These are phyloP conservation scores for Austroboletus niveus DNA, from an alignment of 1,284 basidiomycete genomes.

Conservation along the genomic window DNA sequence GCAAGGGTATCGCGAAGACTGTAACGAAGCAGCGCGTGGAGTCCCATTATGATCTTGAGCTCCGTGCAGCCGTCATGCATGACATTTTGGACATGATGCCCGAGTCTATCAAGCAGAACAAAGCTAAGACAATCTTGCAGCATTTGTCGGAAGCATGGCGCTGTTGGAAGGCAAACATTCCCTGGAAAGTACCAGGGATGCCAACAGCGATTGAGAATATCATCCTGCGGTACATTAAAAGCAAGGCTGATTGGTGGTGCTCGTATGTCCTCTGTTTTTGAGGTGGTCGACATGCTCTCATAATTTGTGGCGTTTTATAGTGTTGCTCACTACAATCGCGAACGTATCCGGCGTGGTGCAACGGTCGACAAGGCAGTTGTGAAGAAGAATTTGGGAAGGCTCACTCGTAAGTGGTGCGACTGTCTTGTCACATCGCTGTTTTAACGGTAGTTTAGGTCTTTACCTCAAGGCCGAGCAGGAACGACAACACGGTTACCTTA, in stretches of 20 bases:
- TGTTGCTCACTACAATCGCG: constrained; percentile 92
- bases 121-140: constrained; percentile 97
- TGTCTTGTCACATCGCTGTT: background rate
- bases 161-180: constrained; percentile 99
- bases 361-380: constrained; percentile 99
- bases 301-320: constrained; percentile 29
- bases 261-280: constrained; percentile 58
- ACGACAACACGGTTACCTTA: constrained; percentile 93
- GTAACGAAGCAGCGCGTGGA: constrained; percentile 99
- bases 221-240: constrained; percentile 98
- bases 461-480: constrained; percentile 99
- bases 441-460: constrained; percentile 49
- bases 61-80: constrained; percentile 99
- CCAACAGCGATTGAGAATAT: constrained; percentile 99
- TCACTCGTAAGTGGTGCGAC: constrained; percentile 61
- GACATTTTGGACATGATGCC: constrained; percentile 99
- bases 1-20: constrained; percentile 92
- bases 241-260: constrained; percentile 99
- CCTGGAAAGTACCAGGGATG: constrained; percentile 97
- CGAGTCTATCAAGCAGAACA: constrained; percentile 98
- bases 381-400: constrained; percentile 91
- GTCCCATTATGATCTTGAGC: constrained; percentile 96
- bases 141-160: constrained; percentile 98
- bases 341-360: constrained; percentile 92
- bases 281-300: background rate